Conservation (phyloP, 345 rosid genomes). For the Linum tenue region DNA sequence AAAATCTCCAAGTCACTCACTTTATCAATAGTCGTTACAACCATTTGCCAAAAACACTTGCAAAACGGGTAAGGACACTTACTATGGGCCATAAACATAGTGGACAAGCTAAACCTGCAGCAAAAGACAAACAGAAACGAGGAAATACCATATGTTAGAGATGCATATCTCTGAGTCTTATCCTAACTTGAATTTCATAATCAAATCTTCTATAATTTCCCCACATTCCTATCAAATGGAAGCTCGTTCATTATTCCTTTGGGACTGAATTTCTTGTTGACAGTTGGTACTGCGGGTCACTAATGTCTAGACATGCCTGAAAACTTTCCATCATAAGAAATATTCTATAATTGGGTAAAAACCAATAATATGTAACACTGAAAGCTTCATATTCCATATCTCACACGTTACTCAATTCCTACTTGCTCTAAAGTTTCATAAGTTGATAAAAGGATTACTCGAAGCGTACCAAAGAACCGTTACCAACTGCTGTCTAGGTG, state of each 20-base stretch:
- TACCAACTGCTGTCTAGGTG: constrained; percentile 17
- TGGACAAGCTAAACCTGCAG: constrained; percentile 20
- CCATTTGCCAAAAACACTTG: background rate
- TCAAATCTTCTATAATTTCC: no score
- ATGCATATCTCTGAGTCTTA: no score
- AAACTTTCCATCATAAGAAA: no score
- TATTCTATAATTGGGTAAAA: no score
- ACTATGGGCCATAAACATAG: constrained; percentile 15
- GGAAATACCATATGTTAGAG: background rate
- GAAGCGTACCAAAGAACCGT: constrained; percentile 14
- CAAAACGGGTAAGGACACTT: background rate
- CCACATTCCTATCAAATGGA: no score
- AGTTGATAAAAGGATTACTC: background rate
- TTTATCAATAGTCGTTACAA: background rate
- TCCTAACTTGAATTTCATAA: no score
- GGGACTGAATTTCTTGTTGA: no score
- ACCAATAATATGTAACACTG: background rate
- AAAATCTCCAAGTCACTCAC: background rate
- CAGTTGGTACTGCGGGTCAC: no score
- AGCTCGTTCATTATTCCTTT: no score
- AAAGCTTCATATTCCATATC: background rate
- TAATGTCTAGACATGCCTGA: no score
- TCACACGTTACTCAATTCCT: background rate
- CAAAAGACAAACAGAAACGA: background rate
- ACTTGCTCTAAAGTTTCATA: background rate